Evolutionary conservation across 169 alveolate genomes (phyloP).

Genomic region (Babesia gibsoni): DNA sequence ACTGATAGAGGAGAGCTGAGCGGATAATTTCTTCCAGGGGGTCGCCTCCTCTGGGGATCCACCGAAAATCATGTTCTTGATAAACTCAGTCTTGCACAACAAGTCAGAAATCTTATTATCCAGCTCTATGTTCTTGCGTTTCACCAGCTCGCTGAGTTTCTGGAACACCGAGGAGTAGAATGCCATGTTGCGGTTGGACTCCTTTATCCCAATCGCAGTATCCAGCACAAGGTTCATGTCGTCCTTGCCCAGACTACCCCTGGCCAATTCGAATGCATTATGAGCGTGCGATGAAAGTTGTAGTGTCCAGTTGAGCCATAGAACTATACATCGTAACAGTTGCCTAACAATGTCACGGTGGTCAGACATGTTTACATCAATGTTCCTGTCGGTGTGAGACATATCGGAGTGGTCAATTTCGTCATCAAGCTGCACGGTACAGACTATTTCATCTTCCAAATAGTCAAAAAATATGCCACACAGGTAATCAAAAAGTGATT

Average conservation of each 20-base stretch:
- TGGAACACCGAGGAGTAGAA: conserved; percentile 25
- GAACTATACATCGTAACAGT: conserved; percentile 10
- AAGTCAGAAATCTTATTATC: not conserved
- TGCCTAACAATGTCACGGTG: conserved; percentile 8
- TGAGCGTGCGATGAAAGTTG: conserved; percentile 5
- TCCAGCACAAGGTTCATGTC: not conserved
- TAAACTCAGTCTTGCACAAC: conserved; percentile 1
- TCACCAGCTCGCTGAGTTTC: not conserved
- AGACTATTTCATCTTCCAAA: not conserved
- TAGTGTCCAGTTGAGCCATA: conserved; percentile 50
- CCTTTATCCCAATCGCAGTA: conserved; percentile 41
- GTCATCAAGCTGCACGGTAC: conserved; percentile 8
- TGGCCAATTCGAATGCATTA: conserved; percentile 10
- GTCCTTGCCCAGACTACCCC: not conserved
- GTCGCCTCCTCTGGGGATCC: not conserved
- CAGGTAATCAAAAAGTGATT: not conserved
- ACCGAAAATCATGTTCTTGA: not conserved
- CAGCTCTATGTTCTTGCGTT: not conserved
- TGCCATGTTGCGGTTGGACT: conserved; percentile 47
- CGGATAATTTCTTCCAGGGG: conserved; percentile 12
- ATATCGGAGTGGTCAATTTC: conserved; percentile 3
- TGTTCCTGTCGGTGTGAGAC: not conserved
- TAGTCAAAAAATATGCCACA: conserved; percentile 12
- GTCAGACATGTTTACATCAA: not conserved
- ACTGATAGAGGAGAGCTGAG: not conserved